Base-by-base conservation (phyloP, 2,329 filamentous ascomycete species). In the Colletotrichum truncatum region DNA sequence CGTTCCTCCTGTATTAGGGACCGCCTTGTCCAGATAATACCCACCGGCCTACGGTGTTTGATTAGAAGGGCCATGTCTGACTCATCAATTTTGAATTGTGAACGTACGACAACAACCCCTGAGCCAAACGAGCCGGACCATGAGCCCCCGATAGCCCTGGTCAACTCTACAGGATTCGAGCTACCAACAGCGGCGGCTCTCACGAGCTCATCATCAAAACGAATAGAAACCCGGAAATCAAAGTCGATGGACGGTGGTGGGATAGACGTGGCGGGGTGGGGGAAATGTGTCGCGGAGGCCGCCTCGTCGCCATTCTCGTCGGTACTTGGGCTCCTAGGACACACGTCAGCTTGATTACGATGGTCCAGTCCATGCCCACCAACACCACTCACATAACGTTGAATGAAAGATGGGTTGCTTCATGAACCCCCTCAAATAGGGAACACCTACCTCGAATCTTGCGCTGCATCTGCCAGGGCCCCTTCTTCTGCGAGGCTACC, bases 101-200 rank as follows among this genome's bases (percentile, higher is more conserved):
- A 12, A 14, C 78, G 68, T 75, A 83, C 71, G 75, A 83, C 72
- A 64, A 84, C 78, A 16, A 75, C 77, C 14, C 82, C 83, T 48
- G 80, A 78, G n/a, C 83, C 83, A 73, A 84, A 84, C 0, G 76
- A 79, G 2, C 81, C 83, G 4, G 79, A 81, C 82, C 82, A 85
- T 3, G 74, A 75, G 0, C 83, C 83, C 6, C 78, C 78, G 4
- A 76, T 76, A 41, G 84, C 80, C 8, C 80, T 81, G n/a, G 81
- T 81, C 70, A 84, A 82, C 68, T 85, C 83, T 59, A 82, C 77
- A 0, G 38, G 38, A 61, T 9, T 39, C 7, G 54, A 38, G 0
- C 4, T 26, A 7, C 16, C 34, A 3, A 14, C 28, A 9, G 25
- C 53, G 3, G 18, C 12, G 5, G 28, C 21, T 14, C 43, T 6